Conservation (phyloP, 129 eudicot genomes). For the Pulicaria dysenterica region DNA sequence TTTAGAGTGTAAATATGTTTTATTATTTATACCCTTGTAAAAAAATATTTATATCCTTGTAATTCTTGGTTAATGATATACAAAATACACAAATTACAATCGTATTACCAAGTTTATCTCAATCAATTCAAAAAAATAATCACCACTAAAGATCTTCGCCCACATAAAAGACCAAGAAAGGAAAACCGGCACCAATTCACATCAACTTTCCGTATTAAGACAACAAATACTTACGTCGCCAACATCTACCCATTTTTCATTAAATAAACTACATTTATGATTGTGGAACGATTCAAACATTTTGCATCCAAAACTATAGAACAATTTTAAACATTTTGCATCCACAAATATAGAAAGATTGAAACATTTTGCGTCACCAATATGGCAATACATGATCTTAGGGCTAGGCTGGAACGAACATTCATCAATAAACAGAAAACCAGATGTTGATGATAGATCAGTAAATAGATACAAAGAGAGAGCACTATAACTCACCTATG, state of each 20-base stretch:
- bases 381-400: background rate
- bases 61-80: too few species aligned
- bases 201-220: background rate
- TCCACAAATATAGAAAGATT: background rate
- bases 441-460: background rate
- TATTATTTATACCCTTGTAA: too few species aligned
- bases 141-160: background rate
- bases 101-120: background rate
- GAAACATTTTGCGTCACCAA: too few species aligned
- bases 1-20: too few species aligned
- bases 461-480: too few species aligned
- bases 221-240: slow-evolving; percentile 3
- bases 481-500: too few species aligned
- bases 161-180: slow-evolving; percentile 20
- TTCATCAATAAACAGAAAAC: slow-evolving; percentile 9
- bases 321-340: slow-evolving; percentile 6
- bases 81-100: too few species aligned
- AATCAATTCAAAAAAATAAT: slow-evolving; percentile 13
- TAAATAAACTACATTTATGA: slow-evolving; percentile 14
- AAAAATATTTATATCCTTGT: too few species aligned
- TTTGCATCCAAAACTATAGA: background rate
- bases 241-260: slow-evolving; percentile 1
- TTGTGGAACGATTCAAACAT: slow-evolving; percentile 3
- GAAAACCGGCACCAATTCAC: background rate
- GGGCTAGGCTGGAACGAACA: background rate